Conservation (phyloP, 2,329 filamentous ascomycete genomes). For the Fusarium dlaminii region DNA sequence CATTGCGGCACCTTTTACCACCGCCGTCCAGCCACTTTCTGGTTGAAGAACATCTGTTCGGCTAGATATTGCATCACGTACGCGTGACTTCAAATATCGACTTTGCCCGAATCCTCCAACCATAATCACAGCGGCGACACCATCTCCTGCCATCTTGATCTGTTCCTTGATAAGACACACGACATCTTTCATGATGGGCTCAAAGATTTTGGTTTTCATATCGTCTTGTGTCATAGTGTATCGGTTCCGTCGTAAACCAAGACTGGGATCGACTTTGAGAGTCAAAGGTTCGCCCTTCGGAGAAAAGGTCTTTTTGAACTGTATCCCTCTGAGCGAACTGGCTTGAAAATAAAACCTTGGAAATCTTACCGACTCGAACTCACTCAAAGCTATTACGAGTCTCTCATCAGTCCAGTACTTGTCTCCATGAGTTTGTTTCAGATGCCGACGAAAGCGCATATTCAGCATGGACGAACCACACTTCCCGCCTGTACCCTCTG, state of each 20-base stretch:
- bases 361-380: slow-evolving; percentile 53
- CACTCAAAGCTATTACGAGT: slow-evolving; percentile 52
- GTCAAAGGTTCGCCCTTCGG: slow-evolving; percentile 49
- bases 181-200: slow-evolving; percentile 55
- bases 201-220: slow-evolving; percentile 69
- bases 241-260: slow-evolving; percentile 46
- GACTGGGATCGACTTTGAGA: slow-evolving; percentile 48
- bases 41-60: slow-evolving; percentile 58
- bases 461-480: slow-evolving; percentile 62
- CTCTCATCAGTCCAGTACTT: slow-evolving; percentile 56
- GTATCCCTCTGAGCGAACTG: slow-evolving; percentile 13
- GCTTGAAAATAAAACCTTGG: slow-evolving; percentile 50
- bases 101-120: slow-evolving; percentile 61
- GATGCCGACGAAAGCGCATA: slow-evolving; percentile 56
- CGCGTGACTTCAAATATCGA: slow-evolving; percentile 54
- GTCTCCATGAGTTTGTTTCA: slow-evolving; percentile 55
- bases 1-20: slow-evolving; percentile 62
- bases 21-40: slow-evolving; percentile 59
- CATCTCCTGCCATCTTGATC: slow-evolving; percentile 48
- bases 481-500: slow-evolving; percentile 58
- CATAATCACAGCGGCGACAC: slow-evolving; percentile 54
- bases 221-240: slow-evolving; percentile 57
- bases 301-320: slow-evolving; percentile 52
- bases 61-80: slow-evolving; percentile 49
- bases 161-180: slow-evolving; percentile 54